phyloP scores from a whole-genome alignment of 768 basidiomycete genomes.

The Gelatoporia subvermispora region DNA sequence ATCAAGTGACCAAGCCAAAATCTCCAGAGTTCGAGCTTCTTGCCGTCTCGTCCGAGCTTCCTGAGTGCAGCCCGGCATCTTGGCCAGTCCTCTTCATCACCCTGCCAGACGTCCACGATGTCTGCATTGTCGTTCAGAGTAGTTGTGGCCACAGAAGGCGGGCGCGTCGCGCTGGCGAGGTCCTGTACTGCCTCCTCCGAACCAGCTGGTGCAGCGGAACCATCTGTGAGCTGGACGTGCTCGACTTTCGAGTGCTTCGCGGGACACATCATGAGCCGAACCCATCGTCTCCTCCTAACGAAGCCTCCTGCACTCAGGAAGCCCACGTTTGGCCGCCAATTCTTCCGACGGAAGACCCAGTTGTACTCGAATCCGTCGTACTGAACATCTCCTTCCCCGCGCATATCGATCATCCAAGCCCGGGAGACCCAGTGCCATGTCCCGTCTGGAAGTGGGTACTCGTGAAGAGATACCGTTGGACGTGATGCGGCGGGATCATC shows the following conservation, averaged over 20 bases:
- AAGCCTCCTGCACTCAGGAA: slow-evolving; percentile 59
- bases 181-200: background rate
- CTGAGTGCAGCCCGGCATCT: slow-evolving; percentile 50
- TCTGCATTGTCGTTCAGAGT: slow-evolving; percentile 25
- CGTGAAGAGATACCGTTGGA: slow-evolving; percentile 50
- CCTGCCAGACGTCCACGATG: slow-evolving; percentile 42
- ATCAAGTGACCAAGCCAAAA: slow-evolving; percentile 51
- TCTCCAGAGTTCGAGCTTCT: slow-evolving; percentile 72
- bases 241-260: background rate
- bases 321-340: slow-evolving; percentile 66
- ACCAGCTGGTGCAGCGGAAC: background rate
- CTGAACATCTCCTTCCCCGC: slow-evolving; percentile 71
- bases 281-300: slow-evolving; percentile 79
- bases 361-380: slow-evolving; percentile 87
- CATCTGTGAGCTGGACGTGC: slow-evolving; percentile 6
- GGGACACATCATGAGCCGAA: slow-evolving; percentile 79
- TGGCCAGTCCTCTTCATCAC: slow-evolving; percentile 56
- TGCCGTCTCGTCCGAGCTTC: slow-evolving; percentile 57
- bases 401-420: slow-evolving; percentile 88
- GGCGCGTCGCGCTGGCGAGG: slow-evolving; percentile 11
- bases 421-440: slow-evolving; percentile 79
- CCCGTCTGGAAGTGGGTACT: slow-evolving; percentile 75
- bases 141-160: slow-evolving; percentile 17
- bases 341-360: slow-evolving; percentile 60
- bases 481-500: slow-evolving; percentile 31